phyloP scores from a whole-genome alignment of 177 flowering plant genomes.

The Vitis hybrid region DNA sequence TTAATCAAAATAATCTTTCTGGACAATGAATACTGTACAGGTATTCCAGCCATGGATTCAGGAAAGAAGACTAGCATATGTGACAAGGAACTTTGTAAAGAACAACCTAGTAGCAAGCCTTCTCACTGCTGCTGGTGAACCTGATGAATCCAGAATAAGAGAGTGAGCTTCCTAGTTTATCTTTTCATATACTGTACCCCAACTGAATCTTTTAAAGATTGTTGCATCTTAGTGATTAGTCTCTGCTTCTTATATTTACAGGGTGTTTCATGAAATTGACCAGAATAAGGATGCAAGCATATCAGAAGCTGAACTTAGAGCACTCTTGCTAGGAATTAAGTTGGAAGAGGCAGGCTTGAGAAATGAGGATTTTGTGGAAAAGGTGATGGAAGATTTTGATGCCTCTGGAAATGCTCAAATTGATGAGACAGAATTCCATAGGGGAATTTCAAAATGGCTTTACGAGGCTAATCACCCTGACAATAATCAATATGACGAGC shows the following conservation, averaged over 20 bases:
- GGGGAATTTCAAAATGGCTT: constrained; percentile 28
- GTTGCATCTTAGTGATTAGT: neutral
- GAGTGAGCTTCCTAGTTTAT: constrained; percentile 19
- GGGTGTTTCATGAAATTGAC: constrained; percentile 41
- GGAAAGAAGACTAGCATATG: constrained; percentile 38
- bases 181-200: neutral
- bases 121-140: constrained; percentile 28
- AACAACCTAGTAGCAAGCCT: constrained; percentile 23
- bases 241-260: constrained; percentile 11
- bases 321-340: constrained; percentile 31
- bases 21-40: constrained; percentile 8
- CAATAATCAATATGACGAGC: neutral
- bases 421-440: constrained; percentile 27
- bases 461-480: constrained; percentile 4
- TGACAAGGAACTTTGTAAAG: constrained; percentile 22
- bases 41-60: constrained; percentile 52
- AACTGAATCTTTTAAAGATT: too few species aligned
- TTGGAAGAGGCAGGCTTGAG: constrained; percentile 22
- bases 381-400: constrained; percentile 30
- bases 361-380: constrained; percentile 11
- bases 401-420: constrained; percentile 19
- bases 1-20: neutral
- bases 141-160: constrained; percentile 24
- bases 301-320: constrained; percentile 35
- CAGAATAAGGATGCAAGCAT: constrained; percentile 19